Percentiles rank a stretch among this genome's conserved stretches.
Evolutionary conservation across 2,329 filamentous ascomycete species (phyloP).

Genomic region (Elsinoe necatrix): DNA sequence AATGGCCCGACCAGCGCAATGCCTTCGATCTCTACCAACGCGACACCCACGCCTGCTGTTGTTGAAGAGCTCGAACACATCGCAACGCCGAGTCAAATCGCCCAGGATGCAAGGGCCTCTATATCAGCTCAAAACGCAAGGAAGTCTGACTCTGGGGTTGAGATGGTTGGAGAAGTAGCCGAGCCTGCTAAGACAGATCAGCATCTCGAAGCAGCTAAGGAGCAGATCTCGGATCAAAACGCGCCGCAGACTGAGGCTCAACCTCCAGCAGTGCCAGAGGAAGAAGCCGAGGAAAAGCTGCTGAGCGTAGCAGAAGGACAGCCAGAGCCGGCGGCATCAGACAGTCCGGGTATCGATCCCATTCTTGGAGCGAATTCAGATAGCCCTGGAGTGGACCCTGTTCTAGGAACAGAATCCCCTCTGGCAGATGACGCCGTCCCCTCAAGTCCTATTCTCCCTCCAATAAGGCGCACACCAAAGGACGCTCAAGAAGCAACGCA

Average conservation of each 20-base stretch:
- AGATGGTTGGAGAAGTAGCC: constrained; percentile 33
- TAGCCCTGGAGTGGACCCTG: neutral
- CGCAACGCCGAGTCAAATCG: neutral
- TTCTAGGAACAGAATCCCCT: neutral
- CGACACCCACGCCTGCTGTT: neutral
- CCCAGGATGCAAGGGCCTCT: neutral
- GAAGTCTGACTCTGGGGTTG: constrained; percentile 50
- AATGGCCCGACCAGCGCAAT: neutral
- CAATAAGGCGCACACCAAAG: neutral
- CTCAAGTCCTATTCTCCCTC: neutral
- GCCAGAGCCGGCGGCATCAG: too few relatives aligned
- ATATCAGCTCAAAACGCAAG: constrained; percentile 21
- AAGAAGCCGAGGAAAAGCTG: neutral
- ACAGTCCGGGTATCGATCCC: too few relatives aligned
- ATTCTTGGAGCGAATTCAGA: neutral
- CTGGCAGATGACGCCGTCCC: neutral
- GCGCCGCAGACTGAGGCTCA: neutral
- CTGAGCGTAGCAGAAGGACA: neutral
- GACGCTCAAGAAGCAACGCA: too few relatives aligned
- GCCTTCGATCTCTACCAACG: neutral
- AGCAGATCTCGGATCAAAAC: neutral
- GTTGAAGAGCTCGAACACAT: constrained; percentile 9
- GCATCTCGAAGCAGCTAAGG: neutral
- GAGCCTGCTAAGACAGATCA: neutral
- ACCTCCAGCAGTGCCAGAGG: neutral